phyloP scores from a whole-genome alignment of 148 eudicot genomes.

The Pouteria glomerata region DNA sequence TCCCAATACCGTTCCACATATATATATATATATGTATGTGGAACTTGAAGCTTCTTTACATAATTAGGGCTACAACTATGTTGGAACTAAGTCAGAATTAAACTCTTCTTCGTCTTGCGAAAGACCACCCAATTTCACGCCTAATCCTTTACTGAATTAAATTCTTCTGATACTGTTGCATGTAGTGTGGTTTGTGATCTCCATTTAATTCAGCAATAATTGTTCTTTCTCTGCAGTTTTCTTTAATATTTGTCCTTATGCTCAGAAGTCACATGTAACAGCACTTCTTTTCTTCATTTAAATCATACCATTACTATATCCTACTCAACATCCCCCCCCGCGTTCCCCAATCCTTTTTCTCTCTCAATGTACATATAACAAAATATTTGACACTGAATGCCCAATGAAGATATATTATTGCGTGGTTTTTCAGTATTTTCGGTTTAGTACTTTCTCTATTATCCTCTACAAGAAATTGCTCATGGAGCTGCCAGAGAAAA shows the following conservation, averaged over 20 bases:
- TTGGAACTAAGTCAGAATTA: background rate
- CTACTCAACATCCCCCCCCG: too few relatives aligned
- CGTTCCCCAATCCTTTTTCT: too few relatives aligned
- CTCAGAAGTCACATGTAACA: background rate
- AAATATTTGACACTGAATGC: too few relatives aligned
- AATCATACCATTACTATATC: too few relatives aligned
- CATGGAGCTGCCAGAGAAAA: background rate
- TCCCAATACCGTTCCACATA: background rate
- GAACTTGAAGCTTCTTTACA: background rate
- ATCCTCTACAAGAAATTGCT: background rate
- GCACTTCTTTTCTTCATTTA: too few relatives aligned
- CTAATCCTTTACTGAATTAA: constrained; percentile 3
- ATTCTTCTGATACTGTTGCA: too few relatives aligned
- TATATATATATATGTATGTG: background rate
- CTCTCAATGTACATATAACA: too few relatives aligned
- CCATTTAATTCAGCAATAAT: constrained; percentile 5
- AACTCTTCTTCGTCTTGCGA: background rate
- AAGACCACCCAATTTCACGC: constrained; percentile 10
- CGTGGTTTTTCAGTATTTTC: background rate
- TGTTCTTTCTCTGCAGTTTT: background rate
- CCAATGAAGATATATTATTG: background rate
- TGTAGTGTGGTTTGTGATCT: background rate
- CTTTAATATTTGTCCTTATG: background rate
- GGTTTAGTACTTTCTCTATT: background rate
- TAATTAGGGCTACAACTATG: background rate